Percentiles rank a stretch among this genome's conserved stretches.
These are phyloP conservation scores for Gleditsia sinensis DNA, from an alignment of 306 rosid genomes.

Conservation along the genomic window DNA sequence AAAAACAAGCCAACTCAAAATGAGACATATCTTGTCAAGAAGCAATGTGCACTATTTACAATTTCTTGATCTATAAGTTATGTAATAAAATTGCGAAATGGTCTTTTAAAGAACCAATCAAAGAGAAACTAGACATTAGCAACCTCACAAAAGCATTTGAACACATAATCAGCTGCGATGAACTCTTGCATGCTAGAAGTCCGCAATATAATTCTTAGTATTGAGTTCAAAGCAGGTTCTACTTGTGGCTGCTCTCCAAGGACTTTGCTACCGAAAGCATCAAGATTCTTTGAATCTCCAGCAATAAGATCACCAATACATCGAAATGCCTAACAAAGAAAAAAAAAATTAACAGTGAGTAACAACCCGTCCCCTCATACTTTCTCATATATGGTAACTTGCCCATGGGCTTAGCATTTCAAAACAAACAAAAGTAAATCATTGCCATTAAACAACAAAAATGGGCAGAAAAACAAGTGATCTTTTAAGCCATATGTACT, in stretches of 20 bases:
- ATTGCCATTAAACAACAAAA: neutral
- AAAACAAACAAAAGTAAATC: constrained; percentile 13
- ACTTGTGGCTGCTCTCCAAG: constrained; percentile 82
- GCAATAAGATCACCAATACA: constrained; percentile 80
- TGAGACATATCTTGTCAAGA: constrained; percentile 16
- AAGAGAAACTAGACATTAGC: constrained; percentile 25
- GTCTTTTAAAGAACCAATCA: constrained; percentile 5
- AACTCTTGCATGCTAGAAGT: constrained; percentile 85
- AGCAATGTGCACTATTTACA: constrained; percentile 14
- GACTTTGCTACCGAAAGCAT: constrained; percentile 73
- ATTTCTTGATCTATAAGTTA: neutral
- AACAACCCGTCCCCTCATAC: constrained; percentile 20
- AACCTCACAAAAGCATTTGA: constrained; percentile 94
- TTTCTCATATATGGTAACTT: neutral
- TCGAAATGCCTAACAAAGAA: constrained; percentile 64
- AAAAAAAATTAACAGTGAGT: constrained; percentile 15
- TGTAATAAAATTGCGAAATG: constrained; percentile 10
- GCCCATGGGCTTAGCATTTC: constrained; percentile 15
- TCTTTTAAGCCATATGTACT: constrained; percentile 1
- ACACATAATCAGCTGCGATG: constrained; percentile 86
- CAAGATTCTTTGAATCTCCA: constrained; percentile 81
- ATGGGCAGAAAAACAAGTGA: neutral
- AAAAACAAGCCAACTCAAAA: neutral
- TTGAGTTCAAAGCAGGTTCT: constrained; percentile 87
- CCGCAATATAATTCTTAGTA: constrained; percentile 81